These are phyloP conservation scores for Prunella vulgaris DNA, from an alignment of 257 asterid genomes.

Conservation along the genomic window DNA sequence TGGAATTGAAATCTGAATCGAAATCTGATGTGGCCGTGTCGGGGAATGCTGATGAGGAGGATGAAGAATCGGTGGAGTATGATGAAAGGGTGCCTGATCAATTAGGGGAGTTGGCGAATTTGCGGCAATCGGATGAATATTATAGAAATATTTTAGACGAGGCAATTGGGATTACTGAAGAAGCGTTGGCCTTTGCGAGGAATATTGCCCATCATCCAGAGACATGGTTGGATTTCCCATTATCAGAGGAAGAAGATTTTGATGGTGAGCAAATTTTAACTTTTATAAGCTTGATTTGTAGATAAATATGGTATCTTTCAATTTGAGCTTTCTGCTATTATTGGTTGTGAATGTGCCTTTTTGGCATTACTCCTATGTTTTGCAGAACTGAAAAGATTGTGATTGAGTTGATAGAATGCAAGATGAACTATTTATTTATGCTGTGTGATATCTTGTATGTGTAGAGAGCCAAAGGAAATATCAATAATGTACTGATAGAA, in stretches of 20 bases:
- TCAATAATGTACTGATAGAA: background rate
- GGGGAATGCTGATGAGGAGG: slow-evolving; percentile 36
- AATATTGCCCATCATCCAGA: slow-evolving; percentile 98
- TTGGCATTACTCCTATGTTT: slow-evolving; percentile 1
- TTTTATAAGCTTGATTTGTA: background rate
- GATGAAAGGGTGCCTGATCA: slow-evolving; percentile 27
- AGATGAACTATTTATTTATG: background rate
- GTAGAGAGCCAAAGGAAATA: background rate
- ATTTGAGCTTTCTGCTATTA: background rate
- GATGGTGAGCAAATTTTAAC: slow-evolving; percentile 46
- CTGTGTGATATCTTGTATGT: background rate
- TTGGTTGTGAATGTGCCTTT: slow-evolving; percentile 1
- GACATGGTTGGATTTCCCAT: slow-evolving; percentile 98
- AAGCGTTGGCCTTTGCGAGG: slow-evolving; percentile 73
- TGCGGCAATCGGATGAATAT: slow-evolving; percentile 31
- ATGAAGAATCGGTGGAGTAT: slow-evolving; percentile 23
- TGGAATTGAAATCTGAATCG: slow-evolving; percentile 23
- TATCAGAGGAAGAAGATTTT: slow-evolving; percentile 78
- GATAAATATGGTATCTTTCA: background rate
- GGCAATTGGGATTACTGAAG: slow-evolving; percentile 86
- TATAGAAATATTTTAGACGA: slow-evolving; percentile 28
- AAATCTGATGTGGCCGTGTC: slow-evolving; percentile 23
- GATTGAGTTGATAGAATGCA: slow-evolving; percentile 5
- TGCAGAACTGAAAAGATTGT: slow-evolving; percentile 16
- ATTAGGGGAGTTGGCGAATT: slow-evolving; percentile 14